A percentile compares a stretch with the other conserved stretches of the same genome.
Evolutionary conservation across 352 stramenopile genomes (phyloP).

Genomic region (Stramenopiles sp.): DNA sequence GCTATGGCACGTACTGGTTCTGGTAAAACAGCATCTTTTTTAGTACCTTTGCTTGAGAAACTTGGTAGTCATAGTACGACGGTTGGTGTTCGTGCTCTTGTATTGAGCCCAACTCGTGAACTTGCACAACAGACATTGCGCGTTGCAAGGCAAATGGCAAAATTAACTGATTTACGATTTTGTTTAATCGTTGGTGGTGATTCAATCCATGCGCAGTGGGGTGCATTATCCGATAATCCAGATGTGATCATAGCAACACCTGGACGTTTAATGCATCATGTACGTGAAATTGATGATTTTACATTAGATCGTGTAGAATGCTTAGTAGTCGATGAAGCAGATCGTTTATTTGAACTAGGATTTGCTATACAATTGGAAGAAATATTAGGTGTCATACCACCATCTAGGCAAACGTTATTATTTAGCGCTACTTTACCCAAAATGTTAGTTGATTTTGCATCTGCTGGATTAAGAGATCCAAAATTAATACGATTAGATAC

Average conservation of each 20-base stretch:
- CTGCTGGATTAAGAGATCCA: slow-evolving; percentile 83
- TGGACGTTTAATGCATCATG: slow-evolving; percentile 72
- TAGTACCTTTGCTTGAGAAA: slow-evolving; percentile 92
- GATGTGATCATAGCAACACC: slow-evolving; percentile 83
- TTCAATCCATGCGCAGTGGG: slow-evolving; percentile 93
- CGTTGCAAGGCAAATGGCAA: slow-evolving; percentile 59
- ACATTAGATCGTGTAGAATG: slow-evolving; percentile 69
- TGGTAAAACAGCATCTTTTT: slow-evolving; percentile 92
- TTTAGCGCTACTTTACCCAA: slow-evolving; percentile 92
- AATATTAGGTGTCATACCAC: slow-evolving; percentile 68
- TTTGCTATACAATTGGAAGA: slow-evolving; percentile 89
- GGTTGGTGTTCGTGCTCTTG: slow-evolving; percentile 55
- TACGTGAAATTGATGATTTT: slow-evolving; percentile 79
- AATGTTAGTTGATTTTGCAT: slow-evolving; percentile 90
- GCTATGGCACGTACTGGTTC: slow-evolving; percentile 92
- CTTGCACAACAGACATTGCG: slow-evolving; percentile 90
- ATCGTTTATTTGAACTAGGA: slow-evolving; percentile 98
- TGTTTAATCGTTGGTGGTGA: slow-evolving; percentile 86
- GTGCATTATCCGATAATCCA: slow-evolving; percentile 68
- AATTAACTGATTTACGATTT: slow-evolving; percentile 71
- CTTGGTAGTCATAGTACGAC: slow-evolving; percentile 71
- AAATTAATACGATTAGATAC: slow-evolving; percentile 89
- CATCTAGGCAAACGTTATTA: slow-evolving; percentile 57
- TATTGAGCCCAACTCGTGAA: slow-evolving; percentile 89
- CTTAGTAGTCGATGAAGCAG: slow-evolving; percentile 93